Base-by-base conservation (phyloP, 805 yeast genomes). In the Starmerella floris region DNA sequence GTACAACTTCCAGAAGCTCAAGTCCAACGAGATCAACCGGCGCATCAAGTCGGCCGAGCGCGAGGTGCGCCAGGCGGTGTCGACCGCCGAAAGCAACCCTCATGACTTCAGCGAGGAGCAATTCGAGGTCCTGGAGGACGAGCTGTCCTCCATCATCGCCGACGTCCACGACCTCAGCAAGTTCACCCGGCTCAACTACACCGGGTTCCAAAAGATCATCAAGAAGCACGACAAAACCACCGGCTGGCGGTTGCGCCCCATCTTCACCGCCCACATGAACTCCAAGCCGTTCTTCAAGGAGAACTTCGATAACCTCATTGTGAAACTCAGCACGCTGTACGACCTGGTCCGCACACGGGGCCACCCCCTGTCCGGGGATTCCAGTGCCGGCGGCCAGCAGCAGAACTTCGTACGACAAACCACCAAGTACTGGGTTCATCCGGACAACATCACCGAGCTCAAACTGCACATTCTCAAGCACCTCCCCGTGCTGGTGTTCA, bases 341-440 rank as follows among this genome's bases (percentile, higher is more conserved):
- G 97, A 91, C 60, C 65, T 88, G 48, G 96, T 91, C 23, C 76
- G 97, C 61, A 91, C 97, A 1, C 74, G 95, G 54, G 98, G 98
- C 54, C 82, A 84, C 58, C 97, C 98, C 13, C 83, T 84, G 31
- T 73, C 76, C 56, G 97, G 97, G 50, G 98, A 91, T 64, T 77
- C 95, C 3, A 61, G 96, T 4, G 96, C 98, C n/a, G 98, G 98
- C 57, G 98, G 98, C 35, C 72, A 80, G 34, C 96, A 87, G 69
- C 98, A 91, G 63, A 91, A 91, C 66, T 91, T 91, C 57, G 97
- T 91, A 36, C 80, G 98, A 64, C 98, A 91, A 65, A 91, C 98
- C 19, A 91, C 98, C 6, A 91, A 91, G 60, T 91, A 91, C 65
- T 91, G 99, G 99, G 97, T 91, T 26, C 98, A 91, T 58, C 95